phyloP scores from a whole-genome alignment of 1,284 basidiomycete species.

The Ustilago trichophora region DNA sequence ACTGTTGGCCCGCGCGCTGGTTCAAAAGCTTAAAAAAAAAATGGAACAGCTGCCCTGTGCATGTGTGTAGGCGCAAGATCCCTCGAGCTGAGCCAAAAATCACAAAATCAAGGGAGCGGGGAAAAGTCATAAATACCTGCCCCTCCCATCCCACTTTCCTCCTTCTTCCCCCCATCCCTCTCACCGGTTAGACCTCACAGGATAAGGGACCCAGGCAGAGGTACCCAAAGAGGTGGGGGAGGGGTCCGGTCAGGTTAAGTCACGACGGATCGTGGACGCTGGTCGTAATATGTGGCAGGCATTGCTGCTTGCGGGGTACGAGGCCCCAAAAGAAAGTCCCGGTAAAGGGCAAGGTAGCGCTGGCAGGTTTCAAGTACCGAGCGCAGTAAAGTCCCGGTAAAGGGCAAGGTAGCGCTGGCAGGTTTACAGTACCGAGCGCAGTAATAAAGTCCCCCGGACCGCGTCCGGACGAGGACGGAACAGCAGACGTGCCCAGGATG shows the following conservation, averaged over 20 bases:
- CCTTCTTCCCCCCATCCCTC: slow-evolving; percentile 16
- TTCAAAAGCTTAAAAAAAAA: too few relatives aligned
- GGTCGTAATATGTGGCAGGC: too few relatives aligned
- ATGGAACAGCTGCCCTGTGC: too few relatives aligned
- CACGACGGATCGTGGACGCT: background rate
- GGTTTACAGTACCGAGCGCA: background rate
- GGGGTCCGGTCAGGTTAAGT: slow-evolving; percentile 30
- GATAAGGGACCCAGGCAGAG: background rate
- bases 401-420: background rate
- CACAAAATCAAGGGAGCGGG: too few relatives aligned
- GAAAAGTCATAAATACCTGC: slow-evolving; percentile 26
- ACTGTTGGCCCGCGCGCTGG: too few relatives aligned
- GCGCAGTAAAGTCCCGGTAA: too few relatives aligned
- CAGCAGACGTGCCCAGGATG: background rate
- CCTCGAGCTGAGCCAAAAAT: too few relatives aligned
- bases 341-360: too few relatives aligned
- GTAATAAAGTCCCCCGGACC: background rate
- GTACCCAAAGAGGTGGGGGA: slow-evolving; percentile 15
- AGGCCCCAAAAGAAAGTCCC: too few relatives aligned
- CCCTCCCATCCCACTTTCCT: background rate
- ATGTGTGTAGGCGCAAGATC: too few relatives aligned
- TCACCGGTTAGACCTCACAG: slow-evolving; percentile 7
- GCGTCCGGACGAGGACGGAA: background rate
- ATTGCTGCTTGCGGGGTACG: too few relatives aligned
- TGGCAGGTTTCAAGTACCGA: too few relatives aligned